A percentile compares a stretch with the other conserved stretches of the same genome.
phyloP scores from a whole-genome alignment of 139 green algal genomes.

The Asterochloris sp. region DNA sequence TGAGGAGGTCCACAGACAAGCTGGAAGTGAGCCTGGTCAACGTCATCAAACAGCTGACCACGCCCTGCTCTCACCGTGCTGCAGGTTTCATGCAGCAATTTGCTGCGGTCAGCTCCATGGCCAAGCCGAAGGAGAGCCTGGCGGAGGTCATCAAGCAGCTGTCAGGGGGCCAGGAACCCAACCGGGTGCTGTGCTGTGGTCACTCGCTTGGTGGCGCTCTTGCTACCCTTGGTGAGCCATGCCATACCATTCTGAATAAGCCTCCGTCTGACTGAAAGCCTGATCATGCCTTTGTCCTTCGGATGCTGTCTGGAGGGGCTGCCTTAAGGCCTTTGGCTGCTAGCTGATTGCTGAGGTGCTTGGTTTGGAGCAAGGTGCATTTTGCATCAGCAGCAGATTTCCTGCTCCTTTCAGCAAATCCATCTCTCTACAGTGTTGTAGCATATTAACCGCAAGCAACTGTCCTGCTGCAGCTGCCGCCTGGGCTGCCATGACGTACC shows the following conservation, averaged over 20 bases:
- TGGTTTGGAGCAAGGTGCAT: no score
- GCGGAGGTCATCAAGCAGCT: slow-evolving; percentile 23
- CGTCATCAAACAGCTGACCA: slow-evolving; percentile 16
- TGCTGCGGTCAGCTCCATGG: slow-evolving; percentile 1
- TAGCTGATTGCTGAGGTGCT: no score
- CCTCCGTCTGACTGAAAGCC: no score
- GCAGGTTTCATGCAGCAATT: slow-evolving; percentile 39
- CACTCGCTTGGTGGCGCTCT: slow-evolving; percentile 36
- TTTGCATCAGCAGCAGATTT: no score
- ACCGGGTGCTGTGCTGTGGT: slow-evolving; percentile 27
- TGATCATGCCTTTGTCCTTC: no score
- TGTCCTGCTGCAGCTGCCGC: neutral
- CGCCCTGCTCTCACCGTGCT: slow-evolving; percentile 4
- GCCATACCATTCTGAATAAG: neutral
- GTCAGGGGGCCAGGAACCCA: slow-evolving; percentile 25
- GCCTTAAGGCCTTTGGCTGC: no score
- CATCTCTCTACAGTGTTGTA: no score
- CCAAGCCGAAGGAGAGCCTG: slow-evolving; percentile 10
- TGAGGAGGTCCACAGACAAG: no score
- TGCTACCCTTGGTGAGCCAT: slow-evolving; percentile 20
- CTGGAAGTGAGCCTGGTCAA: slow-evolving; percentile 12
- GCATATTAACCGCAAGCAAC: no score
- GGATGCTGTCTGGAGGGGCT: no score
- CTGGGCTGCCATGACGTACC: slow-evolving; percentile 21
- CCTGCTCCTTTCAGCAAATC: no score